phyloP scores from a whole-genome alignment of 306 rosid species.

The Oxytropis ochrocephala region DNA sequence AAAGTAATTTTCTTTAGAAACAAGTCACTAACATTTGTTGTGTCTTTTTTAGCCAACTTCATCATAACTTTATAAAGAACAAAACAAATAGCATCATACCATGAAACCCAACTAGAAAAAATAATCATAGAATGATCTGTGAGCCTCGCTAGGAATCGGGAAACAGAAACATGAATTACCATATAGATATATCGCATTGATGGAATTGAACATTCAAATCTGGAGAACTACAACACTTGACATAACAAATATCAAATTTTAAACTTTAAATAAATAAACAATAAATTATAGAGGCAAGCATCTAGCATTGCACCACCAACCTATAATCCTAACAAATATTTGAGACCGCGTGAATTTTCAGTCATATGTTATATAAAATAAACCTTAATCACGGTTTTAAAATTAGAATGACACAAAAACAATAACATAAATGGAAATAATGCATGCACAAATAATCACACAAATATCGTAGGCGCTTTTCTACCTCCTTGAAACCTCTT shows the following conservation, averaged over 20 bases:
- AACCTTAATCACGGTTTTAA: background rate
- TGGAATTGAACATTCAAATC: background rate
- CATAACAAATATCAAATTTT: background rate
- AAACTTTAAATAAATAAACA: background rate
- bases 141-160: background rate
- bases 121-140: background rate
- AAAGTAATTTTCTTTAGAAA: background rate
- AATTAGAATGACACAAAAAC: background rate
- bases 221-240: background rate
- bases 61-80: slow-evolving; percentile 1
- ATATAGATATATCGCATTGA: background rate
- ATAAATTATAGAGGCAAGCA: background rate
- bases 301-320: slow-evolving; percentile 5
- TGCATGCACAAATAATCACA: background rate
- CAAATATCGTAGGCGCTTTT: background rate
- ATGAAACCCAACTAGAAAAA: background rate
- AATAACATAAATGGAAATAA: background rate
- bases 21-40: background rate
- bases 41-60: slow-evolving; percentile 4
- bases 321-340: background rate
- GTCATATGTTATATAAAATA: background rate
- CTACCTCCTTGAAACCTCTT: slow-evolving; percentile 87
- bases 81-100: background rate
- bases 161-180: background rate
- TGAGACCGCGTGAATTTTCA: background rate